Percentiles rank a stretch among this genome's conserved stretches.
Conservation (phyloP, 1,284 basidiomycete species). For the Marasmius sp. region DNA sequence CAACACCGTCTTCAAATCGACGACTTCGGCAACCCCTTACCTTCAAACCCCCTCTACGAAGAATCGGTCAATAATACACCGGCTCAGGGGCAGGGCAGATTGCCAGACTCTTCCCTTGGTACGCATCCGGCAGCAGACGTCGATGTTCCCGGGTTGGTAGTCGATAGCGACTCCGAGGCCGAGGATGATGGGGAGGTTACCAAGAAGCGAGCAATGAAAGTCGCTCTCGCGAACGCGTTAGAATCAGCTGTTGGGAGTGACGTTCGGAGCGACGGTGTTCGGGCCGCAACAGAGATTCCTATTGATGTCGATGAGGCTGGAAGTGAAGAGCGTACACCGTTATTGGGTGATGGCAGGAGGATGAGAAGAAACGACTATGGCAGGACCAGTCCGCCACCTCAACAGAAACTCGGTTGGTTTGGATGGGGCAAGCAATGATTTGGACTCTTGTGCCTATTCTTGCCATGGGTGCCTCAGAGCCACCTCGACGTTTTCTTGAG, state of each 20-base stretch:
- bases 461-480: too few species aligned
- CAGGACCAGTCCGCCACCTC: background rate
- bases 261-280: conserved; percentile 15
- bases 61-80: conserved; percentile 4
- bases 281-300: conserved; percentile 8
- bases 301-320: conserved; percentile 4
- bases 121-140: conserved; percentile 12
- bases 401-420: background rate
- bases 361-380: background rate
- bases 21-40: conserved; percentile 82
- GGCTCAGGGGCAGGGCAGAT: background rate
- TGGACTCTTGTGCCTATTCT: too few species aligned
- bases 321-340: conserved; percentile 9
- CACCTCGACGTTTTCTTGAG: too few species aligned
- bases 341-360: conserved; percentile 1
- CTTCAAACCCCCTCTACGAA: background rate
- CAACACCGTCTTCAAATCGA: conserved; percentile 82
- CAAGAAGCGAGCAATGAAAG: conserved; percentile 12
- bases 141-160: conserved; percentile 23
- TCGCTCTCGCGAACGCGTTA: conserved; percentile 22
- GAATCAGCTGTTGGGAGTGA: conserved; percentile 24
- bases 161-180: conserved; percentile 21
- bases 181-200: conserved; percentile 19
- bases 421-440: background rate
- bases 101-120: background rate